These are phyloP conservation scores for Cucumis melo DNA, from an alignment of 306 rosid genomes.

Conservation along the genomic window DNA sequence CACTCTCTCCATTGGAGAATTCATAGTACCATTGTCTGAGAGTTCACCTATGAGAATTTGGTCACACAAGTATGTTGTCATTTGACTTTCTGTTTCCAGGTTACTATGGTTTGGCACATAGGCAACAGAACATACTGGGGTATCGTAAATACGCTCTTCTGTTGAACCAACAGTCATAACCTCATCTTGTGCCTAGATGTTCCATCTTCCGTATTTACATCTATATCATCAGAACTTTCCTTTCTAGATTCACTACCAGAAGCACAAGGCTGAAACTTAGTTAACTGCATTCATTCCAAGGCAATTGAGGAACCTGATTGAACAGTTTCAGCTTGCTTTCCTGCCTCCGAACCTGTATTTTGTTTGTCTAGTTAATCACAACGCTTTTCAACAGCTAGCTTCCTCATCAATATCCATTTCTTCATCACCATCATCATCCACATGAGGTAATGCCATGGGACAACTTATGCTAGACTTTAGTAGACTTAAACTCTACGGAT, in stretches of 20 bases:
- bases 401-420: slow-evolving; percentile 98
- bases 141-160: slow-evolving; percentile 8
- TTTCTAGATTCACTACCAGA: slow-evolving; percentile 7
- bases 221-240: slow-evolving; percentile 23
- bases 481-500: slow-evolving; percentile 66
- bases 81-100: slow-evolving; percentile 19
- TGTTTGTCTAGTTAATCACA: slow-evolving; percentile 34
- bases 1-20: slow-evolving; percentile 23
- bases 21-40: slow-evolving; percentile 12
- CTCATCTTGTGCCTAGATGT: slow-evolving; percentile 24
- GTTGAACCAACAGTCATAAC: slow-evolving; percentile 20
- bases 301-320: slow-evolving; percentile 10
- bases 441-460: slow-evolving; percentile 28
- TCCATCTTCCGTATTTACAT: slow-evolving; percentile 43
- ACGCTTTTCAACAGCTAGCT: slow-evolving; percentile 51
- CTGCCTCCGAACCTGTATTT: slow-evolving; percentile 13
- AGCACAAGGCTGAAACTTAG: slow-evolving; percentile 1
- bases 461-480: slow-evolving; percentile 55
- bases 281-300: slow-evolving; percentile 13
- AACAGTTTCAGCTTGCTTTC: slow-evolving; percentile 1
- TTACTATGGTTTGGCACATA: slow-evolving; percentile 1
- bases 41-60: slow-evolving; percentile 17
- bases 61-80: slow-evolving; percentile 15
- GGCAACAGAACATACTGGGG: slow-evolving; percentile 9
- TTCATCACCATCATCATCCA: slow-evolving; percentile 83